A percentile compares a stretch with the other conserved stretches of the same genome.
phyloP scores from a whole-genome alignment of 75 land plant genomes.

The Gnetum montanum region DNA sequence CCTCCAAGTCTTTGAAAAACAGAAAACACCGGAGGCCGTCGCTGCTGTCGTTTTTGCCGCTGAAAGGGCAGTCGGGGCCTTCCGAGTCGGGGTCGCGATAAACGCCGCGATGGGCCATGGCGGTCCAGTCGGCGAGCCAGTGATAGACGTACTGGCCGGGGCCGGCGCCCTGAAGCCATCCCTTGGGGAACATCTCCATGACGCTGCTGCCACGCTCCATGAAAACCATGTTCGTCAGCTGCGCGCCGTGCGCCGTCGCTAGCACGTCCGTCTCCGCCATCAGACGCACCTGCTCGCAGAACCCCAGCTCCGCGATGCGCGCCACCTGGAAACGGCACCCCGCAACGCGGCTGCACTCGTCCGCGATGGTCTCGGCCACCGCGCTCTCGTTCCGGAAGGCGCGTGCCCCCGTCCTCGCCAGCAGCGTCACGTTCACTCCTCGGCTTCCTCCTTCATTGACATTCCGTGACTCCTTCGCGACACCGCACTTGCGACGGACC shows the following conservation, averaged over 20 bases:
- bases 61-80: constrained; percentile 39
- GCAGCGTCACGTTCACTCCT: constrained; percentile 24
- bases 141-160: constrained; percentile 61
- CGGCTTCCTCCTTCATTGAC: not conserved
- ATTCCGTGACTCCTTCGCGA: not conserved
- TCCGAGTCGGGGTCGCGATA: constrained; percentile 59
- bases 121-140: constrained; percentile 53
- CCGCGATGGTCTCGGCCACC: constrained; percentile 22
- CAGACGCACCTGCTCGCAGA: constrained; percentile 70
- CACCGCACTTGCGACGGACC: no score
- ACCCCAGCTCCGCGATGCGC: constrained; percentile 20
- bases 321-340: constrained; percentile 28
- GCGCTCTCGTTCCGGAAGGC: constrained; percentile 24
- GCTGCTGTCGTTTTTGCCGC: constrained; percentile 7
- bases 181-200: constrained; percentile 86
- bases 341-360: constrained; percentile 29
- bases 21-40: constrained; percentile 17
- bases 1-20: constrained; percentile 26
- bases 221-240: constrained; percentile 76
- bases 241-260: constrained; percentile 66
- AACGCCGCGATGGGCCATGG: constrained; percentile 50
- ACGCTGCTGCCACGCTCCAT: constrained; percentile 62
- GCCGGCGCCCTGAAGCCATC: constrained; percentile 74
- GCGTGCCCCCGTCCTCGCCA: constrained; percentile 32
- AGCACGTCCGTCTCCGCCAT: constrained; percentile 65